A percentile compares a stretch with the other conserved stretches of the same genome.
Conservation (phyloP, 768 basidiomycete species). For the Rubroboletus satanas region DNA sequence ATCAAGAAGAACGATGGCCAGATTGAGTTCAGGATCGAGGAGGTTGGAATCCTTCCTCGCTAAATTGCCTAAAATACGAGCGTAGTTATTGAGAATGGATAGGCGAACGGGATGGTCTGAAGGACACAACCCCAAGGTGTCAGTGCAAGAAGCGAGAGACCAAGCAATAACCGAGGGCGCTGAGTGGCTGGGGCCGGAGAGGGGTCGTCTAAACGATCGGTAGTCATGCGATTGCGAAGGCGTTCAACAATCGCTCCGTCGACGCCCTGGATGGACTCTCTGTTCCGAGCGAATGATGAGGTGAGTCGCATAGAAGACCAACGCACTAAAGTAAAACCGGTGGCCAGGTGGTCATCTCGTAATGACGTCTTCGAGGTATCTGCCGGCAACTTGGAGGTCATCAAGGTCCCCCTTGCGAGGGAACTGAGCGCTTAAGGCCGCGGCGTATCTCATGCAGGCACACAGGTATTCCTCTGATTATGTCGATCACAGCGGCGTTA, state of each 20-base stretch:
- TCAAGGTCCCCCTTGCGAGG: slow-evolving; percentile 3
- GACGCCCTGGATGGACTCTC: slow-evolving; percentile 13
- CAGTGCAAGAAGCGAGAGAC: slow-evolving; percentile 9
- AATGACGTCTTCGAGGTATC: slow-evolving; percentile 8
- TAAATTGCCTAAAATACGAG: slow-evolving; percentile 10
- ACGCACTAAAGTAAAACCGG: neutral
- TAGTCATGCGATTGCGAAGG: slow-evolving; percentile 6
- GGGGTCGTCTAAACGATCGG: slow-evolving; percentile 2
- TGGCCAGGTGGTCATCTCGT: slow-evolving; percentile 2
- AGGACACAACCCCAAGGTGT: neutral
- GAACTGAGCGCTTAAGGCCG: slow-evolving; percentile 3
- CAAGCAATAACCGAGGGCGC: slow-evolving; percentile 13
- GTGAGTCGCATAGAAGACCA: slow-evolving; percentile 8
- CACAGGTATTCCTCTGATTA: slow-evolving; percentile 1
- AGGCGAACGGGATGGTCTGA: neutral
- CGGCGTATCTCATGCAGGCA: slow-evolving; percentile 6
- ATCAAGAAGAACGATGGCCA: slow-evolving; percentile 5
- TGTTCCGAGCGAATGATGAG: slow-evolving; percentile 11
- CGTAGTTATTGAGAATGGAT: slow-evolving; percentile 10
- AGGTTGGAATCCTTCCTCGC: slow-evolving; percentile 1
- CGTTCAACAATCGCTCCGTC: slow-evolving; percentile 14
- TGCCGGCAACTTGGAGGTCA: slow-evolving; percentile 14
- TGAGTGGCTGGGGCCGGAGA: neutral
- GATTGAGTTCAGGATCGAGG: slow-evolving; percentile 14
- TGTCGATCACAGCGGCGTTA: slow-evolving; percentile 9